phyloP scores from a whole-genome alignment of 176 grass and related monocot species.

The Musa schizocarpa region DNA sequence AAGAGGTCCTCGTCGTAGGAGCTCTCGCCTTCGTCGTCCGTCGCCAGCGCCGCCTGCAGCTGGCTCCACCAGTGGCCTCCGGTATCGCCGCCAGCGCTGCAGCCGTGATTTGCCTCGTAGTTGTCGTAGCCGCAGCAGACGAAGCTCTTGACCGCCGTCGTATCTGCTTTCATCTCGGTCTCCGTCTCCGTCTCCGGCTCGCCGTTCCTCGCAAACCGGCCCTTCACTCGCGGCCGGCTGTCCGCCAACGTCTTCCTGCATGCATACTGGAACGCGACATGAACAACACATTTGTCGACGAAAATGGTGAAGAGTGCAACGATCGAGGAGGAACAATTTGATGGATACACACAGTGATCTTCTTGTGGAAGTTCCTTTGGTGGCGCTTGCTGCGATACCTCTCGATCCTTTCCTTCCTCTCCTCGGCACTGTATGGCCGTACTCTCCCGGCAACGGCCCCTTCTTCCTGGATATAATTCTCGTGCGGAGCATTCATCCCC shows the following conservation, averaged over 20 bases:
- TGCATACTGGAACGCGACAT: conserved; percentile 43
- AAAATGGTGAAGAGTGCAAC: too few relatives aligned
- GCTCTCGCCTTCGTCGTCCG: conserved; percentile 7
- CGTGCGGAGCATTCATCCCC: conserved; percentile 50
- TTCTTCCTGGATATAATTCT: conserved; percentile 22
- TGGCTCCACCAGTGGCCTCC: conserved; percentile 11
- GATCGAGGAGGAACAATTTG: neutral
- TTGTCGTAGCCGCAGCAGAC: conserved; percentile 10
- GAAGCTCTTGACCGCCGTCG: neutral
- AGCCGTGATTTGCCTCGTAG: conserved; percentile 1
- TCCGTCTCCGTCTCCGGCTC: conserved; percentile 35
- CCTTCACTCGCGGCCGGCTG: conserved; percentile 70
- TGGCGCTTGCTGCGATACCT: conserved; percentile 75
- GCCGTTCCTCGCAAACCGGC: conserved; percentile 60
- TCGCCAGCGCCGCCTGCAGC: conserved; percentile 1
- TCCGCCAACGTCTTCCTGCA: conserved; percentile 98
- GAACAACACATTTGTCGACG: neutral
- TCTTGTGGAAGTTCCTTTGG: conserved; percentile 85
- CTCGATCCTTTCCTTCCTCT: conserved; percentile 69
- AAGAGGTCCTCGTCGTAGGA: conserved; percentile 44
- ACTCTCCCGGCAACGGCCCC: conserved; percentile 2
- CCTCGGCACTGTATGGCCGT: conserved; percentile 65
- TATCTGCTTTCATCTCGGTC: conserved; percentile 12
- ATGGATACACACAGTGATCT: conserved; percentile 57
- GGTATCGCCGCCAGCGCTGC: conserved; percentile 9